A percentile compares a stretch with the other conserved stretches of the same genome.
Conservation (phyloP, 148 eudicot species). For the Persicaria tinctoria region DNA sequence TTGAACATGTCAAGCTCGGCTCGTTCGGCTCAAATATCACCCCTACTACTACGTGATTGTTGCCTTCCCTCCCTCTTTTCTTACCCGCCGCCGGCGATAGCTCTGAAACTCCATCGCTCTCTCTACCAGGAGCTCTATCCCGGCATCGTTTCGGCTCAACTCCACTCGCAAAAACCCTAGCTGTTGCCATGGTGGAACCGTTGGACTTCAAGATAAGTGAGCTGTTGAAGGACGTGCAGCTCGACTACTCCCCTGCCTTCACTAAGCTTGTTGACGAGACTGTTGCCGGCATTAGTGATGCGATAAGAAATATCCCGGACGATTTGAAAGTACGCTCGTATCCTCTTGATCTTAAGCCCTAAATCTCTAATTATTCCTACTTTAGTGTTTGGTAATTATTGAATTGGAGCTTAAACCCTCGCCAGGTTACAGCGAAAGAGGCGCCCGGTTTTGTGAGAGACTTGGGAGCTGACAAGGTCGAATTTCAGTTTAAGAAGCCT, state of each 20-base stretch:
- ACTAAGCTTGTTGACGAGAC: constrained; percentile 39
- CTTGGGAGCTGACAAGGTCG: constrained; percentile 81
- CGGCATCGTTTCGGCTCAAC: not conserved
- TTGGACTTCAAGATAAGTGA: constrained; percentile 46
- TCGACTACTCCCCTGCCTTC: constrained; percentile 47
- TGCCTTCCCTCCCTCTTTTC: constrained; percentile 3
- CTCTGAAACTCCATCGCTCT: not conserved
- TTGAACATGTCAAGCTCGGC: too few species aligned
- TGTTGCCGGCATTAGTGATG: constrained; percentile 40
- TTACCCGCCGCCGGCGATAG: not conserved
- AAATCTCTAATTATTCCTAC: not conserved
- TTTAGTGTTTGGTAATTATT: not conserved
- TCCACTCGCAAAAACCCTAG: not conserved
- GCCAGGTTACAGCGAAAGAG: constrained; percentile 56
- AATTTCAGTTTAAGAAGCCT: constrained; percentile 78
- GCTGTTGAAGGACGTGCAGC: constrained; percentile 63
- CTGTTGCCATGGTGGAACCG: constrained; percentile 26
- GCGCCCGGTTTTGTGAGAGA: constrained; percentile 83
- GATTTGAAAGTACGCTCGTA: constrained; percentile 35
- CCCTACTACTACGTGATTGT: not conserved
- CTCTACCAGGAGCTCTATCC: not conserved
- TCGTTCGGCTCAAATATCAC: too few species aligned
- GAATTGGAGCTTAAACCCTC: not conserved
- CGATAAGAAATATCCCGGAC: constrained; percentile 48
- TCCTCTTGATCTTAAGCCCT: not conserved